phyloP scores from a whole-genome alignment of 1,284 basidiomycete species.

The Xanthoconium separans region DNA sequence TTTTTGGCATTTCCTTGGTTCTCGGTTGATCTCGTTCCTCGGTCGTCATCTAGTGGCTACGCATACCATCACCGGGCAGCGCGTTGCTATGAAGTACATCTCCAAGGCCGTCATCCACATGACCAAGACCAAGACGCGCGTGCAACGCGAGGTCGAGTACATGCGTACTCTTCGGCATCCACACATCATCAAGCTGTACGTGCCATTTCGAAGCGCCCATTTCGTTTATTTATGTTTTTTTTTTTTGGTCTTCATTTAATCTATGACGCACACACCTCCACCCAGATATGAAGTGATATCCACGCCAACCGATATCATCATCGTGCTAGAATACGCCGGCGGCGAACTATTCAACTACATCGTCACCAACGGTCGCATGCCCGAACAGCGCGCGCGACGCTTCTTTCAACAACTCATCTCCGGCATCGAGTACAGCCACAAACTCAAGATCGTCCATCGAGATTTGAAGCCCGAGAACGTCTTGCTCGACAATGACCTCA shows the following conservation, averaged over 20 bases:
- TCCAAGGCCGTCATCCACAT: constrained; percentile 92
- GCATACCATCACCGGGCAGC: constrained; percentile 92
- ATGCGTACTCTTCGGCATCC: constrained; percentile 89
- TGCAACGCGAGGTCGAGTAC: constrained; percentile 95
- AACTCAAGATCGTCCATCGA: constrained; percentile 92
- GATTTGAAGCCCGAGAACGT: constrained; percentile 96
- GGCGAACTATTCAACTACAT: constrained; percentile 97
- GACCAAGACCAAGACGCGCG: constrained; percentile 88
- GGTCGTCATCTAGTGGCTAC: constrained; percentile 70
- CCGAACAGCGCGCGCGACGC: constrained; percentile 78
- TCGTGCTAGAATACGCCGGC: constrained; percentile 91
- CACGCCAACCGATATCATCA: constrained; percentile 91
- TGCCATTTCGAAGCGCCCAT: constrained; percentile 19
- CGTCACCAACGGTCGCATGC: constrained; percentile 85
- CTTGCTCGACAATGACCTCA: constrained; percentile 73
- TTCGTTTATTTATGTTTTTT: not conserved
- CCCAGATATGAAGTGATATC: constrained; percentile 93
- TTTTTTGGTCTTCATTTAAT: no score
- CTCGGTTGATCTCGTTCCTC: constrained; percentile 18
- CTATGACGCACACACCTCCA: constrained; percentile 10
- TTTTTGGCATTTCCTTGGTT: constrained; percentile 8
- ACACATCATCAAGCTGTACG: constrained; percentile 92
- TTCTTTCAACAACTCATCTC: constrained; percentile 98
- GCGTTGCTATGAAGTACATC: constrained; percentile 98
- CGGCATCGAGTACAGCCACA: constrained; percentile 93